Percentiles rank a stretch among this genome's conserved stretches.
Evolutionary conservation across 2,329 filamentous ascomycete species (phyloP).

Genomic region (Venturia pyrina): DNA sequence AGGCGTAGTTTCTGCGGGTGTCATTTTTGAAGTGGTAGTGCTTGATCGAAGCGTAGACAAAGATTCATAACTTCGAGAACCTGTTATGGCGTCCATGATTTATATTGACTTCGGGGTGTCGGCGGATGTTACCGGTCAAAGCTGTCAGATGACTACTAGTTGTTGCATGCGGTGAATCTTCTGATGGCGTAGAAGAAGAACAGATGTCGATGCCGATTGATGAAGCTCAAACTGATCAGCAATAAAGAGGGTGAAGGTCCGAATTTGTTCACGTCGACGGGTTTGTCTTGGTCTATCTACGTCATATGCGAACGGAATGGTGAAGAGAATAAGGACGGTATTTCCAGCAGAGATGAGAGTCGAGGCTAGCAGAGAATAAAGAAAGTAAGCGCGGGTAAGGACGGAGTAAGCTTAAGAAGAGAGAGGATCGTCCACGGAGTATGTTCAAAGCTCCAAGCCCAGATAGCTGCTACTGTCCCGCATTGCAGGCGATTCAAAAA

Average conservation of each 20-base stretch:
- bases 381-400: not conserved
- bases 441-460: not conserved
- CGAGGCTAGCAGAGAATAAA: not conserved
- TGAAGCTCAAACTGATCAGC: not conserved
- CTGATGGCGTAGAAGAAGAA: not conserved
- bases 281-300: not conserved
- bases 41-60: not conserved
- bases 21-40: not conserved
- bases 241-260: no score
- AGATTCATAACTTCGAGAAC: not conserved
- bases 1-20: not conserved
- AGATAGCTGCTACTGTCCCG: not conserved
- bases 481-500: not conserved
- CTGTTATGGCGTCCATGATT: not conserved
- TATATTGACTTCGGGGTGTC: not conserved
- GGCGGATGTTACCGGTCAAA: not conserved
- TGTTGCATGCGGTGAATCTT: not conserved
- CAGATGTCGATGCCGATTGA: not conserved
- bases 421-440: not conserved
- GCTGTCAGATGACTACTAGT: not conserved
- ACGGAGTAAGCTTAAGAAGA: not conserved
- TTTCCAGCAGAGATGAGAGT: not conserved
- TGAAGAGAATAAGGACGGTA: not conserved
- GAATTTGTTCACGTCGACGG: not conserved
- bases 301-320: not conserved